Evolutionary conservation across 106 monocot genomes (phyloP), one percentile per base, ranked within the genome.

Genomic region (Allium fistulosum): DNA sequence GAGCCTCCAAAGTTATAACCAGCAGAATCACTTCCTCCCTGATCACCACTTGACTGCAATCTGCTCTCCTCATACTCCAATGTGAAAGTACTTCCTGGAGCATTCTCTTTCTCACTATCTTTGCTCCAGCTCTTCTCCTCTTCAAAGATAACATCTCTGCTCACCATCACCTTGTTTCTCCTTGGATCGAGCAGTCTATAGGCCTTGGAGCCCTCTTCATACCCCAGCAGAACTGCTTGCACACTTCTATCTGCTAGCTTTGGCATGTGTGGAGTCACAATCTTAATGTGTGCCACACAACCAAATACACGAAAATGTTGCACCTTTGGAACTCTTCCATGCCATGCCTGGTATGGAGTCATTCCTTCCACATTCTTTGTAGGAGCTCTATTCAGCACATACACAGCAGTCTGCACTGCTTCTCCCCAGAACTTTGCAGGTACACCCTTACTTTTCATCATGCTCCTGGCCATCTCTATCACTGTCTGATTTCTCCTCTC

Each of bases 291-390:
- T 9, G 51, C 78, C 1, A 60, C 47, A 17, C 74, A 80, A 0
- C 80, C 80, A 47, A 74, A 80, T 7, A 45, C 65, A 26, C 75
- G 45, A 10, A 80, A n/a, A 47, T 74, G 55, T 10, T 59, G 3
- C 26, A 80, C 62, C 4, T 26, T 2, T 4, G 69, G 80, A 5
- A 74, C 75, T 0, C 15, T 11, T 10, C 10, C 22, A 15, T 26
- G 2, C 80, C 61, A 74, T 3, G 22, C 22, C 45, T 62, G 27
- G 13, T 26, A 62, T 26, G 17, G 62, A 28, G 62, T 62, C 13
- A 8, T 69, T 22, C 22, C 22, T 13, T 61, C 69, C 11, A 70
- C 2, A 4, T 12, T 17, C 49, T 62, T 48, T 7, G 60, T 71
- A 2, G 71, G 71, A 3, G 48, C 17, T 15, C 61, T n/a, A 26